Conservation (phyloP, 371 early-diverging fungal genomes). For the Mucor lusitanicus region DNA sequence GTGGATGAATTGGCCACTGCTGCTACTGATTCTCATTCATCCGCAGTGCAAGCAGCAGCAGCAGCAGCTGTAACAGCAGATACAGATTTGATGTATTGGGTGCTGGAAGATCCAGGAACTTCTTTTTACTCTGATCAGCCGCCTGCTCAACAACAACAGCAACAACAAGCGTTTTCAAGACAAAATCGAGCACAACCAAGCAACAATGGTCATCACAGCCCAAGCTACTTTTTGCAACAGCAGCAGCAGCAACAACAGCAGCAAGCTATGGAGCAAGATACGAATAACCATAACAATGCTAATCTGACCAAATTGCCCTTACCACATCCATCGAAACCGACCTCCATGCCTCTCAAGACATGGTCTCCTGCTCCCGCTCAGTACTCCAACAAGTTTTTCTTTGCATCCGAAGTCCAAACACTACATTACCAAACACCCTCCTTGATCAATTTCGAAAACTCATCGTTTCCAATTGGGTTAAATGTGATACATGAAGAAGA, state of each 20-base stretch:
- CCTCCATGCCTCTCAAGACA: neutral
- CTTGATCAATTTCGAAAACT: neutral
- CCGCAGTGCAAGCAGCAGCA: no score
- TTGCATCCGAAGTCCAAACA: constrained; percentile 24
- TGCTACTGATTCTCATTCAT: neutral
- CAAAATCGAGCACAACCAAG: neutral
- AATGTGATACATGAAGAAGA: constrained; percentile 15
- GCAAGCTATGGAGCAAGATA: neutral
- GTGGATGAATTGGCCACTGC: neutral
- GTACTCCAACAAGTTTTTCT: constrained; percentile 14
- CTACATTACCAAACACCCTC: constrained; percentile 21
- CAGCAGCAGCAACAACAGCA: no score
- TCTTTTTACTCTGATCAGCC: neutral
- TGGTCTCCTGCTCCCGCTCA: constrained; percentile 3
- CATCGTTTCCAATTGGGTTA: constrained; percentile 2
- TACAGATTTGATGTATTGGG: constrained; percentile 6
- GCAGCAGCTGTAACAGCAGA: neutral
- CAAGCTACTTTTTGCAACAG: neutral
- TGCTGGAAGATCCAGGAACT: neutral
- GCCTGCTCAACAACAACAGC: no score
- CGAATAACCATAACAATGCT: neutral
- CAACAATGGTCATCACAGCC: neutral
- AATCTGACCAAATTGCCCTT: constrained; percentile 14
- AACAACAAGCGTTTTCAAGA: neutral
- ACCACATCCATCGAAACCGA: constrained; percentile 19